A percentile compares a stretch with the other conserved stretches of the same genome.
Conservation (phyloP, 495 filamentous ascomycete species). For the Penicillium antarcticum region DNA sequence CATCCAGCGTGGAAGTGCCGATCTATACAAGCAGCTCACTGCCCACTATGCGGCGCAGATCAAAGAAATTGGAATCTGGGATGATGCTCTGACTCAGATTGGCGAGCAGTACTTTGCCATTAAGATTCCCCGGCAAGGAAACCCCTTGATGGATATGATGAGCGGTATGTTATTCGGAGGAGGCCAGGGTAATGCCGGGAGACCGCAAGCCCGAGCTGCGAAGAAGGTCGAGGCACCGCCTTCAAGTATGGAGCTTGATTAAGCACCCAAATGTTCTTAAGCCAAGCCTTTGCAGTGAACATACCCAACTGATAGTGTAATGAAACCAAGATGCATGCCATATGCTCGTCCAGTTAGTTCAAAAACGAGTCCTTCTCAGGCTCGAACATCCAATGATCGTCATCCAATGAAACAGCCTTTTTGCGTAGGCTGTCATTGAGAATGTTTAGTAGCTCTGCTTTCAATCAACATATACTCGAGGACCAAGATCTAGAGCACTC, state of each 20-base stretch:
- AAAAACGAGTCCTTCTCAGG: constrained; percentile 51
- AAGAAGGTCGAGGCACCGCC: constrained; percentile 50
- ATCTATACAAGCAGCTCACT: constrained; percentile 79
- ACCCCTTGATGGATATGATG: constrained; percentile 97
- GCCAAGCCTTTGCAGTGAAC: not conserved
- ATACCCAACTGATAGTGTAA: constrained; percentile 18
- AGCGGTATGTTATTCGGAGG: constrained; percentile 84
- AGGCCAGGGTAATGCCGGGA: constrained; percentile 41
- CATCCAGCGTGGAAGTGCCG: constrained; percentile 72
- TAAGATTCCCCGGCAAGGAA: constrained; percentile 78
- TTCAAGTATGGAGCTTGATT: constrained; percentile 54
- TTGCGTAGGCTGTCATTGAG: constrained; percentile 68
- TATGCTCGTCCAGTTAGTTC: constrained; percentile 7
- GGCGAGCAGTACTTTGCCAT: constrained; percentile 99
- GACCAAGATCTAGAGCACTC: constrained; percentile 16
- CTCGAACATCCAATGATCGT: constrained; percentile 93
- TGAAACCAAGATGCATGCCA: constrained; percentile 16
- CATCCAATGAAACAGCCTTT: constrained; percentile 68
- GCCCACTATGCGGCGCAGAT: constrained; percentile 77
- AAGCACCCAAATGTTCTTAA: not conserved
- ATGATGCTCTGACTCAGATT: constrained; percentile 78
- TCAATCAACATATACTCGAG: not conserved
- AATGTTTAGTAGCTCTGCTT: constrained; percentile 64
- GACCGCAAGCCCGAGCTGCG: constrained; percentile 31
- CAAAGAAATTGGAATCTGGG: constrained; percentile 71